Base-by-base conservation (phyloP, 1,284 basidiomycete genomes). In the Papiliotrema flavescens region DNA sequence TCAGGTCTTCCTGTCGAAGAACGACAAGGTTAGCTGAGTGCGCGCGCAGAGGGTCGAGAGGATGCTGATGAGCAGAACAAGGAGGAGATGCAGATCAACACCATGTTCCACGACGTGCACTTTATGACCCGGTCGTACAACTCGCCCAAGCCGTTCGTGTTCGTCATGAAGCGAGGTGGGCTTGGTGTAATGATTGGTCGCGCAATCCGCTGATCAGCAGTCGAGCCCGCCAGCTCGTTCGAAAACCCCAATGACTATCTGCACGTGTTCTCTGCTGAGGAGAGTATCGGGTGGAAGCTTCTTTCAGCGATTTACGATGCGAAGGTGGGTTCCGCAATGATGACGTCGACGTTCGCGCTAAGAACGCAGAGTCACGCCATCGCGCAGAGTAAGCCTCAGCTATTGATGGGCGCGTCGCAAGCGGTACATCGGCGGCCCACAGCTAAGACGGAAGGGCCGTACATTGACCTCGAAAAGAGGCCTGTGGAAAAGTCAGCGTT, bases 231-330 rank as follows among this genome's bases (percentile, higher is more conserved):
- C 20, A 83, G 86, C 2, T 81, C 86, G 66, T 95, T 94, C 66
- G 90, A 93, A 77, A 85, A 90, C 70, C 83, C 84, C 6, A 80
- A 83, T 23, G 91, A 95, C 65, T 94, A 92, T 74, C 75, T 90
- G 54, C 89, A 92, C 67, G 79, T 85, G 49, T 89, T 95, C 68
- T 85, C 85, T 22, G 86, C 86, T 56, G 82, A 84, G 39, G 83
- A 86, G 26, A 55, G 59, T 2, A 54, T 60, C 17, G 72, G 63
- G 0, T 69, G 59, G 53, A 72, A 73, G 60, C 58, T 76, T 5
- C 57, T 64, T 44, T 51, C 59, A 9, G 67, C 68, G 8, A 54
- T 71, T 24, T 75, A 65, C 54, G 61, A 63, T 35, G 66, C 69
- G 26, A 69, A 62, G 56, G 67, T 67, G 32, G 40, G 67, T 64